Conservation (phyloP, 306 rosid species). For the Pterocarpus macrocarpus region DNA sequence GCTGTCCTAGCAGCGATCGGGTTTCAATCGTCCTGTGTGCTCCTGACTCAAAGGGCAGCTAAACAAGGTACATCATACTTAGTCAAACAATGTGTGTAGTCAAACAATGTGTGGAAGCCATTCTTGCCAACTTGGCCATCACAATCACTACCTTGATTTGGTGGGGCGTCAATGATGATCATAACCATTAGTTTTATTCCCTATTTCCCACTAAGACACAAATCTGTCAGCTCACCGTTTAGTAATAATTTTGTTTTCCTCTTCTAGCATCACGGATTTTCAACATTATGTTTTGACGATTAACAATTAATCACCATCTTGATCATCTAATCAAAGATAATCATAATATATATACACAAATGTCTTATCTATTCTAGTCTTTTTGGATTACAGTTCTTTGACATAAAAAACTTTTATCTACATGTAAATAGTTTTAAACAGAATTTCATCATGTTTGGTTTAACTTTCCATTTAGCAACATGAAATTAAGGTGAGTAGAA, state of each 20-base stretch:
- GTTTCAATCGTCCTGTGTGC: neutral
- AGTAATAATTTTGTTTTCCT: neutral
- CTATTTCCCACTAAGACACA: too few species aligned
- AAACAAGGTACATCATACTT: neutral
- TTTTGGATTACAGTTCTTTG: too few species aligned
- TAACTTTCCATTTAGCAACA: too few species aligned
- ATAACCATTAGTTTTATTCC: neutral
- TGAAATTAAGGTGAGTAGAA: too few species aligned
- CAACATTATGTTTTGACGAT: neutral
- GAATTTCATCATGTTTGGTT: too few species aligned
- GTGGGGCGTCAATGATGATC: neutral
- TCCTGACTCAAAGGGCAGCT: slow-evolving; percentile 12
- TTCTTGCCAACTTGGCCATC: slow-evolving; percentile 41
- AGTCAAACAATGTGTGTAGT: too few species aligned
- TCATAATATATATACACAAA: neutral
- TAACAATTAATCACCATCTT: too few species aligned
- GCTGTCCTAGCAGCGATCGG: neutral
- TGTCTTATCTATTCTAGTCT: neutral
- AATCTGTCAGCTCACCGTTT: neutral
- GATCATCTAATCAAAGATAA: neutral
- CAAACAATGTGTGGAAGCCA: slow-evolving; percentile 51
- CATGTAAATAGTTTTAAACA: too few species aligned
- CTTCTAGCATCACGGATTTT: neutral
- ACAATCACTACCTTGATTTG: slow-evolving; percentile 6
- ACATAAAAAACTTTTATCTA: too few species aligned